Conservation (phyloP, 306 rosid genomes). For the Dryas alaskensis region DNA sequence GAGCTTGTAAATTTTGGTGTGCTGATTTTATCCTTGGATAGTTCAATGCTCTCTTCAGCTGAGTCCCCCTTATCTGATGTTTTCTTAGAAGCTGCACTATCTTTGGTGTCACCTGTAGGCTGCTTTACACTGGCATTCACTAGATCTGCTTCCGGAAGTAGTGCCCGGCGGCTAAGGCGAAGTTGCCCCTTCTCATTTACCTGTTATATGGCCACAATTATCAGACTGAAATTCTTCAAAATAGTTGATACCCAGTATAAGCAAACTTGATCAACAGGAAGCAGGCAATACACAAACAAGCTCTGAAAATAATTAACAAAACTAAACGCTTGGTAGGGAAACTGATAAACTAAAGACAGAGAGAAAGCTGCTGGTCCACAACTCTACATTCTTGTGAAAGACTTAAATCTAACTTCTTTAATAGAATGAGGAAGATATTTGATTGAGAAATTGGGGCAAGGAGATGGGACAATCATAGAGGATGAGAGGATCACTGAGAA, state of each 20-base stretch:
- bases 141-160: constrained; percentile 69
- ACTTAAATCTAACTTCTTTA: no score
- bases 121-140: constrained; percentile 43
- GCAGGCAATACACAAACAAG: background rate
- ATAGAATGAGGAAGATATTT: no score
- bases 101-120: constrained; percentile 34
- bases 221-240: constrained; percentile 9
- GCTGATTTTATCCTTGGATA: constrained; percentile 33
- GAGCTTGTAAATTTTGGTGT: constrained; percentile 36
- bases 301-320: no score
- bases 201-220: constrained; percentile 41
- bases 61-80: constrained; percentile 25
- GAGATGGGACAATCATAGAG: no score
- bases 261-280: constrained; percentile 17
- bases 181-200: constrained; percentile 89
- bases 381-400: no score
- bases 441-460: no score
- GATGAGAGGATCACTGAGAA: no score
- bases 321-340: no score
- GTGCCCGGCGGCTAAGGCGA: constrained; percentile 83
- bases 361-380: no score
- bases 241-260: constrained; percentile 9
- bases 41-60: constrained; percentile 41
- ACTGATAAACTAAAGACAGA: no score
- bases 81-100: constrained; percentile 21